Evolutionary conservation across 192 early-diverging fungal genomes (phyloP).

Genomic region (Backusella tarrabulga): DNA sequence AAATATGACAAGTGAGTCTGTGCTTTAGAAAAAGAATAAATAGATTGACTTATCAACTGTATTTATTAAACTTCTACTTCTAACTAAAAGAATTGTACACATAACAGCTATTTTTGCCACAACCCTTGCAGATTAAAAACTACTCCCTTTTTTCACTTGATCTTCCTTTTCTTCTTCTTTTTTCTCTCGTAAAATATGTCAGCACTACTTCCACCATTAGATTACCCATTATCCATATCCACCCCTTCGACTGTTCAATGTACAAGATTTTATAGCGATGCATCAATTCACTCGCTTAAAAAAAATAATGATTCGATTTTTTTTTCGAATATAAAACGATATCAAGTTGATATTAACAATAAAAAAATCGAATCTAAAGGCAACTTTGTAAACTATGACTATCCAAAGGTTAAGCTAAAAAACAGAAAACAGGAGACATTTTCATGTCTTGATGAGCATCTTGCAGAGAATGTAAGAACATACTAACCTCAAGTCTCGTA

Average conservation of each 20-base stretch:
- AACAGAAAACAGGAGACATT: conserved; percentile 7
- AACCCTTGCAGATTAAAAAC: background rate
- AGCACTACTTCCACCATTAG: background rate
- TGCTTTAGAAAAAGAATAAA: conserved; percentile 2
- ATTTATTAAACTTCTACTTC: background rate
- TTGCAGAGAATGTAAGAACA: conserved; percentile 14
- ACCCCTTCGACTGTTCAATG: conserved; percentile 13
- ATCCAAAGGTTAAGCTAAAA: background rate
- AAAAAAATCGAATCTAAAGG: background rate
- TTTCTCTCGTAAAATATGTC: background rate
- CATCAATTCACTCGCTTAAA: background rate
- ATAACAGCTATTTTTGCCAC: background rate
- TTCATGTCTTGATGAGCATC: background rate
- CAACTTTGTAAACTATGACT: background rate
- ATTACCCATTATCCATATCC: background rate
- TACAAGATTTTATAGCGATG: conserved; percentile 12
- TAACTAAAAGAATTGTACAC: background rate
- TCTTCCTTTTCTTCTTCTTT: background rate
- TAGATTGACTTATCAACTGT: background rate
- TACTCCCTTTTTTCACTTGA: background rate
- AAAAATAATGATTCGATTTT: background rate
- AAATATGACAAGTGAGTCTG: background rate
- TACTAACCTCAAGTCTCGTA: background rate
- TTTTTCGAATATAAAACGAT: background rate
- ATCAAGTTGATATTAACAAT: background rate